Evolutionary conservation across 2,329 filamentous ascomycete species (phyloP).

Genomic region (Fusarium pilosicola): DNA sequence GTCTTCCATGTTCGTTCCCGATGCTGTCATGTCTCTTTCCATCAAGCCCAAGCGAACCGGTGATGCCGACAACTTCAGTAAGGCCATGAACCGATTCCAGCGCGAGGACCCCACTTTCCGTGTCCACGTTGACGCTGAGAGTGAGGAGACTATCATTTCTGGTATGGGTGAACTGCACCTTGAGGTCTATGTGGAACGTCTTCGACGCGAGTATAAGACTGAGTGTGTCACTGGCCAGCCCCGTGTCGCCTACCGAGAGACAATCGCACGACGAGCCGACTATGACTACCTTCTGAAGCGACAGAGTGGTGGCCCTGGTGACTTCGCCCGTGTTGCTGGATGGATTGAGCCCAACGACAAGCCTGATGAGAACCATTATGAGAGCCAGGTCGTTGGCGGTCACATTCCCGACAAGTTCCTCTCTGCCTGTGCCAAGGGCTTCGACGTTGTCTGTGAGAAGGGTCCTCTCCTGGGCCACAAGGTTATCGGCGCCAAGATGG

Average conservation of each 20-base stretch:
- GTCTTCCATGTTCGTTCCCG: conserved; percentile 97
- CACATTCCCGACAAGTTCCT: conserved; percentile 96
- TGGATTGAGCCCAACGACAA: conserved; percentile 87
- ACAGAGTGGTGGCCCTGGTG: conserved; percentile 93
- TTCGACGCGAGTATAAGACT: conserved; percentile 95
- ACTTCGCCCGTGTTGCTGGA: conserved; percentile 91
- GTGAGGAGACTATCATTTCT: conserved; percentile 95
- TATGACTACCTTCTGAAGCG: conserved; percentile 97
- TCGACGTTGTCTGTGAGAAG: conserved; percentile 82
- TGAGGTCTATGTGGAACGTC: conserved; percentile 96
- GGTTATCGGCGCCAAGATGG: conserved; percentile 89
- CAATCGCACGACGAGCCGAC: conserved; percentile 79
- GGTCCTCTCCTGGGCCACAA: conserved; percentile 93
- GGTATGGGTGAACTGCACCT: conserved; percentile 98
- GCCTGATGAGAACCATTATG: conserved; percentile 81
- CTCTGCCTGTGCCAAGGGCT: conserved; percentile 94
- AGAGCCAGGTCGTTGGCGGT: conserved; percentile 87
- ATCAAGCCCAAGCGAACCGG: conserved; percentile 96
- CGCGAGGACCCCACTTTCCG: conserved; percentile 98
- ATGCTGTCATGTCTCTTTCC: conserved; percentile 96
- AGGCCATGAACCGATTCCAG: conserved; percentile 99
- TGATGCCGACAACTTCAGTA: conserved; percentile 93
- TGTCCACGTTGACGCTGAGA: conserved; percentile 90
- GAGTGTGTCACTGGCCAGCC: conserved; percentile 96
- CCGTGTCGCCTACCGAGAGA: conserved; percentile 97